These are phyloP conservation scores for Hanseniaspora mollemarum DNA, from an alignment of 805 yeast genomes.

Conservation along the genomic window DNA sequence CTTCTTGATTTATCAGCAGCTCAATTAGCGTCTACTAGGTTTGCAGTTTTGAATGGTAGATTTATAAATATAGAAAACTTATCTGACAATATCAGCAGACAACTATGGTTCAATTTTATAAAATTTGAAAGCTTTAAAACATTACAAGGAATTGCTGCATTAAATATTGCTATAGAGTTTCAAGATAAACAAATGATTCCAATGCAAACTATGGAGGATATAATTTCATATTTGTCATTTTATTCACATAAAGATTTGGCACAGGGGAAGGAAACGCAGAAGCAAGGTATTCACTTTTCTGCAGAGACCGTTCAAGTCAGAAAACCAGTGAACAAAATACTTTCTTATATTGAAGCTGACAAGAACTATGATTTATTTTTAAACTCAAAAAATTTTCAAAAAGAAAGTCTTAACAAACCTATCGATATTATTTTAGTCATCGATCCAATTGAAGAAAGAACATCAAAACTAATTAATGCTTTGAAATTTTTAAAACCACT, in stretches of 20 bases:
- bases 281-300: slow-evolving; percentile 33
- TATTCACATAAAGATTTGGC: slow-evolving; percentile 25
- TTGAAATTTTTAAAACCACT: slow-evolving; percentile 27
- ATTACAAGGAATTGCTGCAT: slow-evolving; percentile 27
- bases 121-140: slow-evolving; percentile 41
- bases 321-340: slow-evolving; percentile 20
- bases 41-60: slow-evolving; percentile 47
- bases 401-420: slow-evolving; percentile 26
- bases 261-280: slow-evolving; percentile 17
- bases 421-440: slow-evolving; percentile 50
- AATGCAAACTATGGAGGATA: slow-evolving; percentile 39
- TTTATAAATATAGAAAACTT: slow-evolving; percentile 30
- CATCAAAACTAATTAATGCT: slow-evolving; percentile 52
- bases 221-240: slow-evolving; percentile 36
- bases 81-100: slow-evolving; percentile 16
- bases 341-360: slow-evolving; percentile 18
- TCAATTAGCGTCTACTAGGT: slow-evolving; percentile 28
- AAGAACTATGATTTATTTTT: slow-evolving; percentile 17
- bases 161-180: slow-evolving; percentile 22
- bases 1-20: slow-evolving; percentile 22
- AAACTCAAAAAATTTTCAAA: slow-evolving; percentile 21
- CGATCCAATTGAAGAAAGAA: slow-evolving; percentile 60
- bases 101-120: slow-evolving; percentile 33
- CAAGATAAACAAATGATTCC: slow-evolving; percentile 19
- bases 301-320: slow-evolving; percentile 37